Conservation (phyloP, 2,329 filamentous ascomycete genomes). For the Lachnellula cervina region DNA sequence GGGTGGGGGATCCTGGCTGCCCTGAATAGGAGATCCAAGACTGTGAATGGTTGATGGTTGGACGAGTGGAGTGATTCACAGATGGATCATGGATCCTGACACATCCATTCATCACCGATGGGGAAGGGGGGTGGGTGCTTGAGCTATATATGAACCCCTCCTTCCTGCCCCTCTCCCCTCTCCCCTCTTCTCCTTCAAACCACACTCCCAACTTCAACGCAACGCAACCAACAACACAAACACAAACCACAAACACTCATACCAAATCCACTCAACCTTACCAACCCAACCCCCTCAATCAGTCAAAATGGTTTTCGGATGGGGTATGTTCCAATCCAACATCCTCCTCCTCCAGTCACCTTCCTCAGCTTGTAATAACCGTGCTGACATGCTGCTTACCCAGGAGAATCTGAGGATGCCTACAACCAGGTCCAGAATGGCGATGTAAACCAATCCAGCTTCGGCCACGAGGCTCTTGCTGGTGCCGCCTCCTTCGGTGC, state of each 20-base stretch:
- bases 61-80: background rate
- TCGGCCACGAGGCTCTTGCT: slow-evolving; percentile 70
- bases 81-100: background rate
- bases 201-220: background rate
- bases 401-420: slow-evolving; percentile 40
- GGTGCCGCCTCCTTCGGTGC: slow-evolving; percentile 74
- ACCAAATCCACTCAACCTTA: slow-evolving; percentile 1
- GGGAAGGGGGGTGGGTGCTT: too few relatives aligned
- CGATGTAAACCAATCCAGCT: slow-evolving; percentile 43
- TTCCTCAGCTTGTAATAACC: background rate
- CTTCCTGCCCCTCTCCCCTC: slow-evolving; percentile 6
- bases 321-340: slow-evolving; percentile 16
- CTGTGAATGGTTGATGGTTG: slow-evolving; percentile 4
- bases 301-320: slow-evolving; percentile 28
- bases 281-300: slow-evolving; percentile 10
- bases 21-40: background rate
- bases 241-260: background rate
- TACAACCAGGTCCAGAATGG: slow-evolving; percentile 45
- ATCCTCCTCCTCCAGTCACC: background rate
- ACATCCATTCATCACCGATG: background rate
- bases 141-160: slow-evolving; percentile 9
- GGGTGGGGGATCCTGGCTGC: background rate
- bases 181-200: background rate
- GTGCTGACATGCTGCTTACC: background rate
- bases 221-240: background rate